Evolutionary conservation across 2,329 filamentous ascomycete genomes (phyloP).

Genomic region (Diplodia intermedia): DNA sequence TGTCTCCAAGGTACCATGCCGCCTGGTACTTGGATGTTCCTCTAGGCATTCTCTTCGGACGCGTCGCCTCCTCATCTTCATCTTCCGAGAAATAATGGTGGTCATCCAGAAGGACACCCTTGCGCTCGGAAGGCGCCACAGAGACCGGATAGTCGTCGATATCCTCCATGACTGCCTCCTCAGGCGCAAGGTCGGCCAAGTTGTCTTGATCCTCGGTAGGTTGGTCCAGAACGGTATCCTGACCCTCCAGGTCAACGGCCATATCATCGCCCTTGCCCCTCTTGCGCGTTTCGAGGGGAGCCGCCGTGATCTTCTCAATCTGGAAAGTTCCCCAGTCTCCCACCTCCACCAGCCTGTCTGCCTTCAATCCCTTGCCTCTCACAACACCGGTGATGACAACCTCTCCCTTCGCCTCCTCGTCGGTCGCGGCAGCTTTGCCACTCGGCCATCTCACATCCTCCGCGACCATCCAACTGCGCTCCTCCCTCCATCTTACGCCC

Average conservation of each 20-base stretch:
- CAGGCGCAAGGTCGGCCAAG: slow-evolving; percentile 81
- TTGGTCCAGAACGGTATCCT: slow-evolving; percentile 66
- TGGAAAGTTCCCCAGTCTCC: slow-evolving; percentile 95
- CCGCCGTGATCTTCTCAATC: slow-evolving; percentile 84
- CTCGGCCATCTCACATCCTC: slow-evolving; percentile 79
- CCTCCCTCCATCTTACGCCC: slow-evolving; percentile 93
- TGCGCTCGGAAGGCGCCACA: slow-evolving; percentile 61
- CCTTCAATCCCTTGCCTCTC: slow-evolving; percentile 84
- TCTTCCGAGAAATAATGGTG: slow-evolving; percentile 98
- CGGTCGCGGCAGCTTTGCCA: slow-evolving; percentile 50
- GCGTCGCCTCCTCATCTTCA: slow-evolving; percentile 61
- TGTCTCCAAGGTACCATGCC: slow-evolving; percentile 87
- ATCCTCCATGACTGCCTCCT: slow-evolving; percentile 81
- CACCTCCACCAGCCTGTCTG: slow-evolving; percentile 86
- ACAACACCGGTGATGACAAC: slow-evolving; percentile 84
- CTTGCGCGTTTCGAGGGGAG: slow-evolving; percentile 67
- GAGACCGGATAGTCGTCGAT: slow-evolving; percentile 58
- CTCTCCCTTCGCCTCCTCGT: slow-evolving; percentile 59
- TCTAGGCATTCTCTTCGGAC: slow-evolving; percentile 79
- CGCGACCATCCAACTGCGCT: slow-evolving; percentile 92
- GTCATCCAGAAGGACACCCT: slow-evolving; percentile 92
- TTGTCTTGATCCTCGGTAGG: slow-evolving; percentile 84
- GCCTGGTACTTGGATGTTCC: slow-evolving; percentile 95
- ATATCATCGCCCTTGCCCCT: slow-evolving; percentile 69
- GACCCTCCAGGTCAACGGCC: slow-evolving; percentile 66